Conservation (phyloP, 2,329 filamentous ascomycete genomes). For the Fusarium incarnatum region DNA sequence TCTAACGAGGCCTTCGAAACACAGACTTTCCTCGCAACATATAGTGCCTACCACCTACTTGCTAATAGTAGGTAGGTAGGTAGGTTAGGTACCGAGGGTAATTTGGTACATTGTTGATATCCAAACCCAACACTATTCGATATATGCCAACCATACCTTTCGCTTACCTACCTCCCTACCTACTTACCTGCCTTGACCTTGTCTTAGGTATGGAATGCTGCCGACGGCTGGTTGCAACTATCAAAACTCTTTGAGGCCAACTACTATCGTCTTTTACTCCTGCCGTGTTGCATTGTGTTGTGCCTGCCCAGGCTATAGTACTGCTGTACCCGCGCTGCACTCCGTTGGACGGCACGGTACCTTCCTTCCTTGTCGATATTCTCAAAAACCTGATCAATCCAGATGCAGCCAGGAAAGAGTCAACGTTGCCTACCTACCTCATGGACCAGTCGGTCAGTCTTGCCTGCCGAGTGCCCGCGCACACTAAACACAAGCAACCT, state of each 20-base stretch:
- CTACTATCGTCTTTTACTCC: conserved; percentile 18
- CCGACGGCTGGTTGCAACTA: conserved; percentile 29
- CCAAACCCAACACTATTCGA: conserved; percentile 23
- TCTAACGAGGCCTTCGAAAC: conserved; percentile 41
- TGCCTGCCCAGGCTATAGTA: not conserved
- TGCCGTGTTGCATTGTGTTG: not conserved
- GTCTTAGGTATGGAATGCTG: conserved; percentile 14
- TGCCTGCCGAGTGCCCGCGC: conserved; percentile 6
- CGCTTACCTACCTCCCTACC: conserved; percentile 29
- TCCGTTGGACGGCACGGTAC: not conserved
- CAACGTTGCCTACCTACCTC: not conserved
- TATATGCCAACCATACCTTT: conserved; percentile 11
- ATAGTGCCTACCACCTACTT: not conserved
- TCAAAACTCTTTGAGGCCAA: conserved; percentile 35
- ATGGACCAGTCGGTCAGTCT: not conserved
- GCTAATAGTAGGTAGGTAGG: not conserved
- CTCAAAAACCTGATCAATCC: conserved; percentile 7
- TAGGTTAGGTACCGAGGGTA: too few relatives aligned
- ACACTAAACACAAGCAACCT: not conserved
- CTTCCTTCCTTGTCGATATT: conserved; percentile 22
- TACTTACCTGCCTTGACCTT: conserved; percentile 13
- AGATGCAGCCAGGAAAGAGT: conserved; percentile 15
- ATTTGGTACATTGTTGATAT: conserved; percentile 2
- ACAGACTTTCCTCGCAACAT: conserved; percentile 33
- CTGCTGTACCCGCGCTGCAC: not conserved